Evolutionary conservation across 768 basidiomycete species (phyloP).

Genomic region (Tricholoma furcatifolium): DNA sequence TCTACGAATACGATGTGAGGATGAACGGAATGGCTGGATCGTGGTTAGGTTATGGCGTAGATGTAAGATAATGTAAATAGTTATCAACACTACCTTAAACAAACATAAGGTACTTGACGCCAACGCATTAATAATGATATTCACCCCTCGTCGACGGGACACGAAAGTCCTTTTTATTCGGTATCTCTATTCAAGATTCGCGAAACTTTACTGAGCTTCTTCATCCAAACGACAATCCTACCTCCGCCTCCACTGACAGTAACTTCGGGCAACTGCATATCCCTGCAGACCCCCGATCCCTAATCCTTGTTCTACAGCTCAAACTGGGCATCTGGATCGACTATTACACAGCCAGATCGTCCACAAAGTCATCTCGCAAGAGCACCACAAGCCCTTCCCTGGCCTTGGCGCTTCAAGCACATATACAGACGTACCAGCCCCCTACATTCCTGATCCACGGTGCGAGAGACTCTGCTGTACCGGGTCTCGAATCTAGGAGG

Average conservation of each 20-base stretch:
- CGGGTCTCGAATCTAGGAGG: constrained; percentile 35
- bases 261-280: constrained; percentile 22
- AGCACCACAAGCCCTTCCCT: constrained; percentile 40
- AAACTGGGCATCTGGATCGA: constrained; percentile 59
- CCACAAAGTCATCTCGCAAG: constrained; percentile 22
- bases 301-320: constrained; percentile 52
- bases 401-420: constrained; percentile 32
- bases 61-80: too few species aligned
- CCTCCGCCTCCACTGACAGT: neutral
- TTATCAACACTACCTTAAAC: too few species aligned
- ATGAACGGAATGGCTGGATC: too few species aligned
- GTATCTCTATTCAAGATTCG: constrained; percentile 54
- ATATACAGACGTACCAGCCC: constrained; percentile 25
- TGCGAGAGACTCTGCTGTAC: constrained; percentile 45
- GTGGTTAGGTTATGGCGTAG: too few species aligned
- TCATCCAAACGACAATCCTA: constrained; percentile 33
- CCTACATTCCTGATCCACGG: constrained; percentile 49
- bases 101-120: too few species aligned
- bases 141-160: too few species aligned
- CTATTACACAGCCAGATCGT: constrained; percentile 46
- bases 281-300: constrained; percentile 63
- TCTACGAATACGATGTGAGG: too few species aligned
- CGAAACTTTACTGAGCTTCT: constrained; percentile 47
- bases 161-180: constrained; percentile 50
- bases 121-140: too few species aligned